phyloP scores from a whole-genome alignment of 2,329 filamentous ascomycete genomes.

The Hypomyces rosellus region DNA sequence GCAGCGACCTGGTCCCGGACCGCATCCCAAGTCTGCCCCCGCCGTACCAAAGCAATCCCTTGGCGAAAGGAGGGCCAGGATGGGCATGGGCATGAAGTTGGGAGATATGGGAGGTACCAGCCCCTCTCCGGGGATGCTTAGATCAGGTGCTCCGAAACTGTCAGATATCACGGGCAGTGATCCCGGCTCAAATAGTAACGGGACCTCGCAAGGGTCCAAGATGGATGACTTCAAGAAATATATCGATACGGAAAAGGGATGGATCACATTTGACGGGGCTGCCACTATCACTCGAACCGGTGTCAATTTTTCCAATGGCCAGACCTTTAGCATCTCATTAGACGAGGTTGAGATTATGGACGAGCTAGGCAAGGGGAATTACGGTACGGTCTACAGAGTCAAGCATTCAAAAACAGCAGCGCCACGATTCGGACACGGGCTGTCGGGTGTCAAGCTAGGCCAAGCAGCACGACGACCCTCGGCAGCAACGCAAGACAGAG shows the following conservation, averaged over 20 bases:
- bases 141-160: conserved; percentile 36
- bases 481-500: conserved; percentile 23
- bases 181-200: conserved; percentile 13
- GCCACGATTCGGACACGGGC: conserved; percentile 53
- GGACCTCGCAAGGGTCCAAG: conserved; percentile 38
- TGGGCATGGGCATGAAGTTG: conserved; percentile 46
- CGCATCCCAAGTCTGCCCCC: conserved; percentile 49
- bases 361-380: conserved; percentile 95
- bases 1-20: conserved; percentile 40
- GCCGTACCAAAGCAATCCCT: conserved; percentile 51
- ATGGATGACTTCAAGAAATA: conserved; percentile 64
- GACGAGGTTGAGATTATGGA: conserved; percentile 92
- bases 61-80: conserved; percentile 56
- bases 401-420: conserved; percentile 65
- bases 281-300: conserved; percentile 83
- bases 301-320: conserved; percentile 86
- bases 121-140: conserved; percentile 21
- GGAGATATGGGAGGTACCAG: conserved; percentile 40
- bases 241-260: conserved; percentile 87
- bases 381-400: conserved; percentile 96
- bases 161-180: conserved; percentile 32
- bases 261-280: conserved; percentile 86
- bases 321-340: conserved; percentile 86
- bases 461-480: conserved; percentile 31
- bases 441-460: conserved; percentile 43